Conservation (phyloP, 1,284 basidiomycete species). For the Malassezia obtusa region DNA sequence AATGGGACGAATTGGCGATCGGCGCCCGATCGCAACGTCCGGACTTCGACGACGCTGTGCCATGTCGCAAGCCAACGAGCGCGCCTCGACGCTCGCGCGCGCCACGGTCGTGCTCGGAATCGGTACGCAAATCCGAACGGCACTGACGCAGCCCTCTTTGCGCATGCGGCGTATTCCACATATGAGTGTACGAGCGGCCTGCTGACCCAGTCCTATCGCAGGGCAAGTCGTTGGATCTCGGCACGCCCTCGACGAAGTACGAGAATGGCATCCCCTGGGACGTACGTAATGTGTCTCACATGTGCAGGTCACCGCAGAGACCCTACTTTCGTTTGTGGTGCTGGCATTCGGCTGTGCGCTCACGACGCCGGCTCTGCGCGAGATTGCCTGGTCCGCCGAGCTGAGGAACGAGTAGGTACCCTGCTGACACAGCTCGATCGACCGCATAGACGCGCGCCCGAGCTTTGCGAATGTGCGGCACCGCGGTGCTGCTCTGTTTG, state of each 20-base stretch:
- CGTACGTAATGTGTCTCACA: slow-evolving; percentile 8
- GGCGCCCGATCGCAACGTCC: not conserved
- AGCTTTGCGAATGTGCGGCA: slow-evolving; percentile 18
- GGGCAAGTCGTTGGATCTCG: slow-evolving; percentile 15
- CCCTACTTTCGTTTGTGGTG: slow-evolving; percentile 13
- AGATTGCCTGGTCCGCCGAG: slow-evolving; percentile 14
- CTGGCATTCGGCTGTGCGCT: slow-evolving; percentile 16
- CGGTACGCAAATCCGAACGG: not conserved
- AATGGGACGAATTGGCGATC: not conserved
- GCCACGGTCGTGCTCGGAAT: not conserved
- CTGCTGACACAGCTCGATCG: slow-evolving; percentile 8
- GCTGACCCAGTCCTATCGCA: slow-evolving; percentile 14
- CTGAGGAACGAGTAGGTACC: slow-evolving; percentile 15
- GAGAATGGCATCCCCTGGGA: slow-evolving; percentile 12
- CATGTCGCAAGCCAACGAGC: not conserved
- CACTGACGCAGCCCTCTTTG: slow-evolving; percentile 14
- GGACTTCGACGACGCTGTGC: not conserved
- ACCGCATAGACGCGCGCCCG: slow-evolving; percentile 11
- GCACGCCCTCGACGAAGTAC: slow-evolving; percentile 9
- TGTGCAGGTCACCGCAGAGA: slow-evolving; percentile 7
- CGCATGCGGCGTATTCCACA: slow-evolving; percentile 19
- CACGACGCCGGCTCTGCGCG: slow-evolving; percentile 5
- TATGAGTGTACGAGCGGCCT: slow-evolving; percentile 16
- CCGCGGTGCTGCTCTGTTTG: slow-evolving; percentile 15
- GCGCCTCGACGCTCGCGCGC: slow-evolving; percentile 4